Evolutionary conservation across 2,329 filamentous ascomycete genomes (phyloP).

Genomic region (Claviceps sp.): DNA sequence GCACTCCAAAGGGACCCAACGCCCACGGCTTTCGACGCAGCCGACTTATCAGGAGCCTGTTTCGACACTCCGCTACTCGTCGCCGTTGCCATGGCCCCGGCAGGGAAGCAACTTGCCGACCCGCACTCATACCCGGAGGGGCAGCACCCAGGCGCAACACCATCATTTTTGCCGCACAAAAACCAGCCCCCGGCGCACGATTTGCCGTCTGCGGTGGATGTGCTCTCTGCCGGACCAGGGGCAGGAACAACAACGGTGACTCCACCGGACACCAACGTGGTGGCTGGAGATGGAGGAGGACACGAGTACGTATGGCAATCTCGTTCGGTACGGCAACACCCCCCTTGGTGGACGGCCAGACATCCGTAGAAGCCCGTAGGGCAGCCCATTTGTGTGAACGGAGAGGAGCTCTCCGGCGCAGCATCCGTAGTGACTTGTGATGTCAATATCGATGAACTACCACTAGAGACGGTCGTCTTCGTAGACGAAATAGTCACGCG

Average conservation of each 20-base stretch:
- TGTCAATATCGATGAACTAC: slow-evolving; percentile 21
- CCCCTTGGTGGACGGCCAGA: slow-evolving; percentile 66
- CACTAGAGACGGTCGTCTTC: slow-evolving; percentile 18
- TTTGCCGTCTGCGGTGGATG: slow-evolving; percentile 27
- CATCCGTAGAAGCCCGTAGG: slow-evolving; percentile 90
- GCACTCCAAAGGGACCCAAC: not conserved
- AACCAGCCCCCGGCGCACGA: slow-evolving; percentile 70
- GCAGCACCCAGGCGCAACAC: slow-evolving; percentile 70
- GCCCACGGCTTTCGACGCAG: not conserved
- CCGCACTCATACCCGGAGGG: slow-evolving; percentile 66
- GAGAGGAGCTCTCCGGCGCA: slow-evolving; percentile 21
- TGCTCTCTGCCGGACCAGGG: slow-evolving; percentile 29
- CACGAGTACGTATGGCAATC: slow-evolving; percentile 76
- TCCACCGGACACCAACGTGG: slow-evolving; percentile 54
- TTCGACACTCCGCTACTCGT: slow-evolving; percentile 46
- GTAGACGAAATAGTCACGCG: slow-evolving; percentile 25
- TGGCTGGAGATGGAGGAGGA: slow-evolving; percentile 38
- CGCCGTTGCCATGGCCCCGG: slow-evolving; percentile 36
- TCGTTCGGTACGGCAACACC: slow-evolving; percentile 77
- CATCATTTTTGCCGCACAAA: slow-evolving; percentile 43
- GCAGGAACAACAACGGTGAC: slow-evolving; percentile 58
- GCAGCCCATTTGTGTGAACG: slow-evolving; percentile 38
- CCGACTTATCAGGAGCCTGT: slow-evolving; percentile 25
- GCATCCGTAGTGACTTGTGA: slow-evolving; percentile 17
- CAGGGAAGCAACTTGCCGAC: slow-evolving; percentile 53